Evolutionary conservation across 164 flowering plant species (phyloP).

Genomic region (Macadamia integrifolia): DNA sequence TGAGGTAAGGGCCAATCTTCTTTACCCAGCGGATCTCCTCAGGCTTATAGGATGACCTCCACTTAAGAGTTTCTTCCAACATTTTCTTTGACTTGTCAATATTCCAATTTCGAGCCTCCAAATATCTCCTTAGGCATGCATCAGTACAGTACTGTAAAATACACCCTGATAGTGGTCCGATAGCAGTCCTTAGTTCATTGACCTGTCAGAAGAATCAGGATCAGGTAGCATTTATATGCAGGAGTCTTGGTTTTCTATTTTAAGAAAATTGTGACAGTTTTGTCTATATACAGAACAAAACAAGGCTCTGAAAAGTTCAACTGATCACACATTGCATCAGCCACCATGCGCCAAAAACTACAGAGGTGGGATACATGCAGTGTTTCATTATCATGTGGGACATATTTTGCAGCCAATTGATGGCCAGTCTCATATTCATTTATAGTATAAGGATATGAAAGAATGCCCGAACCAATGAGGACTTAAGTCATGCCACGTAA

Average conservation of each 20-base stretch:
- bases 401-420: not conserved
- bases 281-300: no score
- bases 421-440: not conserved
- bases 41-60: slow-evolving; percentile 86
- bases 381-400: no score
- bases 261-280: no score
- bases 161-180: slow-evolving; percentile 71
- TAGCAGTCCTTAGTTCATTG: slow-evolving; percentile 60
- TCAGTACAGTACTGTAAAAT: slow-evolving; percentile 57
- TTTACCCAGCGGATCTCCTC: slow-evolving; percentile 96
- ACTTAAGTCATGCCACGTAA: not conserved
- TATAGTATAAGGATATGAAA: not conserved
- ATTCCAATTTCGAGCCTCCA: slow-evolving; percentile 93
- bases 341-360: no score
- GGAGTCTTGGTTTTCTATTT: not conserved
- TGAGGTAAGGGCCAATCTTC: not conserved
- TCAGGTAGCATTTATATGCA: not conserved
- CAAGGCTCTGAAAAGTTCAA: no score
- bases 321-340: no score
- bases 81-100: slow-evolving; percentile 85
- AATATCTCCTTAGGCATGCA: slow-evolving; percentile 76
- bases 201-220: slow-evolving; percentile 32
- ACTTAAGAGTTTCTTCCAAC: slow-evolving; percentile 80
- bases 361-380: no score
- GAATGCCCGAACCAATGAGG: not conserved